These are phyloP conservation scores for Medicago truncatula DNA, from an alignment of 306 rosid genomes.

Conservation along the genomic window DNA sequence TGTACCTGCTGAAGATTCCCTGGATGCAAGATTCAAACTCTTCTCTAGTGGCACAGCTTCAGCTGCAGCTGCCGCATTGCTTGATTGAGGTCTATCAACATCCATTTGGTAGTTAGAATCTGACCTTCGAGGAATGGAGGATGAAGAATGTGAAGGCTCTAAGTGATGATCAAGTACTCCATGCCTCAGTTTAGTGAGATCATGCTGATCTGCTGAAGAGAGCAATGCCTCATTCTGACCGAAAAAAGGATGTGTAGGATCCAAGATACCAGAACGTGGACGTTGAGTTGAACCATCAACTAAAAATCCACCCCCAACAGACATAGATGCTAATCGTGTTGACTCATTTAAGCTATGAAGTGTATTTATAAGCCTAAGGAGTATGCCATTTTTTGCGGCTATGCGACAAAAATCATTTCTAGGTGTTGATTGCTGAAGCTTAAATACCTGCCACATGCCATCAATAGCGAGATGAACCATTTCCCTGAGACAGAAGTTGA, in stretches of 20 bases:
- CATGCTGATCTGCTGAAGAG: conserved; percentile 70
- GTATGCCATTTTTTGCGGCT: conserved; percentile 95
- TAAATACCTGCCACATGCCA: conserved; percentile 99
- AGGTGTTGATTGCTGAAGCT: conserved; percentile 96
- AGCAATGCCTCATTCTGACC: conserved; percentile 65
- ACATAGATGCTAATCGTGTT: conserved; percentile 81
- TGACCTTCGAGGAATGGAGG: conserved; percentile 78
- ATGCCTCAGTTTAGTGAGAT: conserved; percentile 67
- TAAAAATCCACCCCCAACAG: conserved; percentile 79
- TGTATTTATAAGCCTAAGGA: conserved; percentile 93
- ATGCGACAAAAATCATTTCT: conserved; percentile 96
- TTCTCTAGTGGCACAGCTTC: conserved; percentile 65
- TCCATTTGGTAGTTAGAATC: conserved; percentile 72
- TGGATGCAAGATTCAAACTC: conserved; percentile 50
- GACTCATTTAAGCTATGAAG: conserved; percentile 98
- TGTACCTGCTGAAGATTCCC: conserved; percentile 59
- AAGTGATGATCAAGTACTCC: conserved; percentile 70
- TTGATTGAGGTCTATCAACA: conserved; percentile 72
- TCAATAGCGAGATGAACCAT: conserved; percentile 99
- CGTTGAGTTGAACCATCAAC: conserved; percentile 77
- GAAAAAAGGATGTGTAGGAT: conserved; percentile 66
- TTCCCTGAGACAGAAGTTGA: conserved; percentile 68
- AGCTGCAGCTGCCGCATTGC: conserved; percentile 53
- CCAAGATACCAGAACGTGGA: conserved; percentile 83
- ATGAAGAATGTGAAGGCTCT: conserved; percentile 81